These are phyloP conservation scores for Euphorbia peplus DNA, from an alignment of 345 rosid genomes.

Conservation along the genomic window DNA sequence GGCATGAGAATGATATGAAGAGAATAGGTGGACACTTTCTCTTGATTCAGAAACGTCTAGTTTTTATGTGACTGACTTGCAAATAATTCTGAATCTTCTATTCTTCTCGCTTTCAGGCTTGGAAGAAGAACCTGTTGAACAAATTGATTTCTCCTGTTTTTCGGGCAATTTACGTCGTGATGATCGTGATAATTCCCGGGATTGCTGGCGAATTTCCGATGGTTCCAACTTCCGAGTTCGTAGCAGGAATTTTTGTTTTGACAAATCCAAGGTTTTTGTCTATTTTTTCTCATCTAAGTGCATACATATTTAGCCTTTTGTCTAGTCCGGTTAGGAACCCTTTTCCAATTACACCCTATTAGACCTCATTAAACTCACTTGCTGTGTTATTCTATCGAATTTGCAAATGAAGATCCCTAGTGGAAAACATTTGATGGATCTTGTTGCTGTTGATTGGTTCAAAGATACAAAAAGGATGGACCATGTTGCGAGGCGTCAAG, in stretches of 20 bases:
- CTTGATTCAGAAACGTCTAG: background rate
- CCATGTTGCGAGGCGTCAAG: conserved; percentile 88
- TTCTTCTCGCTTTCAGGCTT: conserved; percentile 35
- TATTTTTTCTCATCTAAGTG: conserved; percentile 13
- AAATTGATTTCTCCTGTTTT: conserved; percentile 82
- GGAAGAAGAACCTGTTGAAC: conserved; percentile 69
- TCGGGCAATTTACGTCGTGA: conserved; percentile 78
- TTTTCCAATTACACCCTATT: too few species aligned
- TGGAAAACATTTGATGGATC: conserved; percentile 96
- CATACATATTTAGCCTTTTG: too few species aligned
- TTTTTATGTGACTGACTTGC: conserved; percentile 1
- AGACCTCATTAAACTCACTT: conserved; percentile 9
- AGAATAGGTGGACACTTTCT: conserved; percentile 47
- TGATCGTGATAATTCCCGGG: conserved; percentile 78
- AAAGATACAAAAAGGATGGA: conserved; percentile 95
- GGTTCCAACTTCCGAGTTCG: conserved; percentile 95
- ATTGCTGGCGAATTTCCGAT: conserved; percentile 88
- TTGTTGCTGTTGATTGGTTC: conserved; percentile 99
- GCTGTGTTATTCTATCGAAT: conserved; percentile 9
- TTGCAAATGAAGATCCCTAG: conserved; percentile 64
- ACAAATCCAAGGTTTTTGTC: conserved; percentile 74
- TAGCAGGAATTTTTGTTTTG: conserved; percentile 77
- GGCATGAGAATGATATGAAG: conserved; percentile 51
- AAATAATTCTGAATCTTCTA: conserved; percentile 3
- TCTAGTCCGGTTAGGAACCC: too few species aligned